Base-by-base conservation (phyloP, 495 filamentous ascomycete species). In the Annulohypoxylon moriforme region DNA sequence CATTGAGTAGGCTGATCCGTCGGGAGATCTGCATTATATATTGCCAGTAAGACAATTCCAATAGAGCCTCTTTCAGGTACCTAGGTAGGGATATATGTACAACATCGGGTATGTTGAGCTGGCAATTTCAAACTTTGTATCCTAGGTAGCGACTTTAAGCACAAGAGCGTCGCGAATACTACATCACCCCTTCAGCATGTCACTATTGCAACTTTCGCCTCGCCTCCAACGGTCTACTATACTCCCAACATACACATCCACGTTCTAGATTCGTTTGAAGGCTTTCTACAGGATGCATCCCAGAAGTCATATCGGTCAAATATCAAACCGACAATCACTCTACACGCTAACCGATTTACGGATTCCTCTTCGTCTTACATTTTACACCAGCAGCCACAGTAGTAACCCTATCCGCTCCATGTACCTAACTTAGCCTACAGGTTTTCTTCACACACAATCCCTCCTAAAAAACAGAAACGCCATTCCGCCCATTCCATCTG, bases 401-500 rank as follows among this genome's bases (percentile, higher is more conserved):
- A 33, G 27, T 11, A 55, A 24, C 14, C 50, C 3, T 34, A 18
- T 18, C 14, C 50, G 8, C 27, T 33, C 50, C 14, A 50, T 34
- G 50, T 55, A 55, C 50, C 46, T 38, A 53, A 10, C 46, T 16
- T 14, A 49, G 46, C 46, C 46, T 49, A 49, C 46, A 49, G 3
- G 20, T 18, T 22, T 31, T 53, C 50, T 14, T 22, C 44, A 24
- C 36, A 50, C 31, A 27, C 27, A 36, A 36, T 18, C 1, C 14
- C 10, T 16, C 40, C 40, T 0, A 44, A 44, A n/a, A 40, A 4
- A 14, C 65, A 68, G 44, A 61, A 61, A 68, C 47, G 57, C 65
- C 58, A 33, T 46, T n/a, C 57, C 58, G 20, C 36, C 13, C 22
- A 25, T 22, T 14, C 29, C 18, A 18, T 31, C n/a, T 34, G 29